phyloP scores from a whole-genome alignment of 177 flowering plant genomes.

The Vitis hybrid region DNA sequence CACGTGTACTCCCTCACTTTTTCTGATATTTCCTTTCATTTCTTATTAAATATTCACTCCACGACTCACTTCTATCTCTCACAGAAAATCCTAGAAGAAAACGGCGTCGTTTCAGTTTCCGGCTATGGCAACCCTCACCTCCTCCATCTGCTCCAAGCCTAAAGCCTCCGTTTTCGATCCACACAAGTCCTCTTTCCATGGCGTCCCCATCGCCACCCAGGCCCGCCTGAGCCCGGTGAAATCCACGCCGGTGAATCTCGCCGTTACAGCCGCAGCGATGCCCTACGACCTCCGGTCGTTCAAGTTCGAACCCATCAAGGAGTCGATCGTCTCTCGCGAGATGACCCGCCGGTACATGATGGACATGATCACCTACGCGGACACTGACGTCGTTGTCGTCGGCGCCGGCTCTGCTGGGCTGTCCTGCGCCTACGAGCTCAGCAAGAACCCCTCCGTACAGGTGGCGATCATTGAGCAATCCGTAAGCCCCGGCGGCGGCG shows the following conservation, averaged over 20 bases:
- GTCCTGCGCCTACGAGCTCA: constrained; percentile 89
- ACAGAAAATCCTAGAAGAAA: too few relatives aligned
- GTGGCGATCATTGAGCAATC: constrained; percentile 91
- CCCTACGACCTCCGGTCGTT: constrained; percentile 59
- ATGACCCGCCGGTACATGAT: constrained; percentile 97
- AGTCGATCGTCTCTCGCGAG: constrained; percentile 87
- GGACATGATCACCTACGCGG: constrained; percentile 95
- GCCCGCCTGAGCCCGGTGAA: constrained; percentile 4
- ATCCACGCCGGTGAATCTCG: constrained; percentile 9
- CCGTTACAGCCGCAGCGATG: constrained; percentile 15
- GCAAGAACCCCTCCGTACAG: constrained; percentile 71
- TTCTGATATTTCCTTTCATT: neutral
- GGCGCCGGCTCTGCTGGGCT: constrained; percentile 98
- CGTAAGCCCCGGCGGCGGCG: constrained; percentile 98
- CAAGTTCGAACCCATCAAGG: constrained; percentile 75
- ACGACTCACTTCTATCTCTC: neutral
- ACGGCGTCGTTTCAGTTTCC: too few relatives aligned
- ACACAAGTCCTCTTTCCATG: constrained; percentile 20
- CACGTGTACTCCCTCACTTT: constrained; percentile 12
- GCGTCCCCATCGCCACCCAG: constrained; percentile 9
- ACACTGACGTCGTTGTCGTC: constrained; percentile 89
- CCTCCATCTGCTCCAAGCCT: constrained; percentile 19
- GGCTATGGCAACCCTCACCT: constrained; percentile 14
- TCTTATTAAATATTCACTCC: neutral
- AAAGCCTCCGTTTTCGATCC: constrained; percentile 6